Percentiles rank a stretch among this genome's conserved stretches.
These are phyloP conservation scores for Penicillium griseofulvum DNA, from an alignment of 2,329 filamentous ascomycete species.

Conservation along the genomic window DNA sequence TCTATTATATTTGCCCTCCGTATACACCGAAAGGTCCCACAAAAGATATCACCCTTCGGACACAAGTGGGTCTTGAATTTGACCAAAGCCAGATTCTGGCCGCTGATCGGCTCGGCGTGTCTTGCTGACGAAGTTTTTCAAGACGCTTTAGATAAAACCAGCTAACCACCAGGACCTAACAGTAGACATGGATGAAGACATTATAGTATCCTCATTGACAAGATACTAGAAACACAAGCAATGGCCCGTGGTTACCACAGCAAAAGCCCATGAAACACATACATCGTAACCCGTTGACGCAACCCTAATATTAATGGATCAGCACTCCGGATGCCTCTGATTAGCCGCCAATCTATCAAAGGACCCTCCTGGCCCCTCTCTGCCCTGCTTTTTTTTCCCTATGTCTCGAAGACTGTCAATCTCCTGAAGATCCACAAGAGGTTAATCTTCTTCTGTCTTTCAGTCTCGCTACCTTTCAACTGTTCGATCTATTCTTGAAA, in stretches of 20 bases:
- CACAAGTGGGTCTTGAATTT: conserved; percentile 16
- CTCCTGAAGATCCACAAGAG: conserved; percentile 19
- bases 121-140: conserved; percentile 9
- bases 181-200: neutral
- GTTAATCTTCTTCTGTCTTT: conserved; percentile 7
- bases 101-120: conserved; percentile 17
- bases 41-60: conserved; percentile 2
- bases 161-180: neutral
- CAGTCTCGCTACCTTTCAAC: neutral
- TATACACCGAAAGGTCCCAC: neutral
- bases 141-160: conserved; percentile 9
- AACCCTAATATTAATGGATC: conserved; percentile 12
- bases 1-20: no score
- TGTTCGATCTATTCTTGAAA: conserved; percentile 2
- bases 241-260: conserved; percentile 15
- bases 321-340: conserved; percentile 11
- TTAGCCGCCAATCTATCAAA: conserved; percentile 9
- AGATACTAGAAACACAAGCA: neutral
- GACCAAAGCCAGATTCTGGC: conserved; percentile 22
- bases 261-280: conserved; percentile 1
- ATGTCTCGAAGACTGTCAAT: conserved; percentile 17
- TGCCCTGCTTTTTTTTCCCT: conserved; percentile 6
- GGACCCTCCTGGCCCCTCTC: neutral
- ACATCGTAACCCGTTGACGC: conserved; percentile 16
- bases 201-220: conserved; percentile 10